Percentiles rank a stretch among this genome's conserved stretches.
Conservation (phyloP, 148 eudicot species). For the Persicaria tinctoria region DNA sequence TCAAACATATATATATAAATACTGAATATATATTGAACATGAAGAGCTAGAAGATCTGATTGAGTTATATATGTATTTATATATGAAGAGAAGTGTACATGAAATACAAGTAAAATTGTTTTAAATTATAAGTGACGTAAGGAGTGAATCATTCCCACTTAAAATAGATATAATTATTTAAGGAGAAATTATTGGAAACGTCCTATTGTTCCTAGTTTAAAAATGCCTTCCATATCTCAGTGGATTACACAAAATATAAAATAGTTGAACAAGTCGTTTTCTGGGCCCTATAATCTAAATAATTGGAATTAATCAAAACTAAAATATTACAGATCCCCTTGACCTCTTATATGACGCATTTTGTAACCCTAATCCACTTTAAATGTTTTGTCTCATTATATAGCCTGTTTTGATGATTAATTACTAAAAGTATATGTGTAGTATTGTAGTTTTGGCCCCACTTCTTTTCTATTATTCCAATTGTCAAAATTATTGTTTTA, state of each 20-base stretch:
- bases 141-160: not conserved
- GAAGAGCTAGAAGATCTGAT: too few species aligned
- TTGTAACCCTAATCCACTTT: not conserved
- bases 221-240: not conserved
- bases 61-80: too few species aligned
- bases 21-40: too few species aligned
- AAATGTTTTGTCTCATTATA: not conserved
- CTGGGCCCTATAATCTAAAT: not conserved
- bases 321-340: not conserved
- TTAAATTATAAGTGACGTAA: too few species aligned
- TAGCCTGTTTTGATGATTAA: not conserved
- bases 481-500: not conserved
- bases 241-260: not conserved
- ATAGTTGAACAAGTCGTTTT: not conserved
- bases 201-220: not conserved
- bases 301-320: not conserved
- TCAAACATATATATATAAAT: too few species aligned
- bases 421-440: not conserved
- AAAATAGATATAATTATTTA: not conserved
- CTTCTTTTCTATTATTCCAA: not conserved
- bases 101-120: too few species aligned
- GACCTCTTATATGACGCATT: not conserved
- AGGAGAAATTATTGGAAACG: not conserved
- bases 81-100: too few species aligned
- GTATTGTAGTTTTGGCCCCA: not conserved